Evolutionary conservation across 345 rosid species (phyloP).

Genomic region (Sisymbrium irio): DNA sequence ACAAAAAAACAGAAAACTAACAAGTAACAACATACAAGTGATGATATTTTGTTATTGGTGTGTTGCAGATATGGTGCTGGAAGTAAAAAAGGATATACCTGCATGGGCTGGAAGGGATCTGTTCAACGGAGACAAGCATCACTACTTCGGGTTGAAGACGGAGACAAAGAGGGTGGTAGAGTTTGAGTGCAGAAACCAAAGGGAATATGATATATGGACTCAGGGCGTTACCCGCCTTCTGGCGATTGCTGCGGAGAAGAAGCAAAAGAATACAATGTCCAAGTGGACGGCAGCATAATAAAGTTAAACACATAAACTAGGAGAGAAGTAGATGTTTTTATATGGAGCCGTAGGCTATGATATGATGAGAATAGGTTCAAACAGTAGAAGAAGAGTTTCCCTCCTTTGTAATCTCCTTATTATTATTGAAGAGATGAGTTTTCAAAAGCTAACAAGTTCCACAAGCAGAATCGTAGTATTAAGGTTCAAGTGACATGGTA

Average conservation of each 20-base stretch:
- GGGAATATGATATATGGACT: constrained; percentile 82
- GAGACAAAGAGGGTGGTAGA: constrained; percentile 62
- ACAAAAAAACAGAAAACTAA: background rate
- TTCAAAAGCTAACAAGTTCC: constrained; percentile 9
- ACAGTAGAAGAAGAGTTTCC: background rate
- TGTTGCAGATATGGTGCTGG: constrained; percentile 62
- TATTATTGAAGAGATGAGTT: constrained; percentile 9
- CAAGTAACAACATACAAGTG: background rate
- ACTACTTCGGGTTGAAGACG: constrained; percentile 80
- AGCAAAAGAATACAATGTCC: constrained; percentile 29
- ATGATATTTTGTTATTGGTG: background rate
- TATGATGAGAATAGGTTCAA: constrained; percentile 8
- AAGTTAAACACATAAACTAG: background rate
- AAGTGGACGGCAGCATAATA: constrained; percentile 23
- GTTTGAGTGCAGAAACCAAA: constrained; percentile 78
- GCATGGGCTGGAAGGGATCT: constrained; percentile 93
- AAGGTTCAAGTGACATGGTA: background rate
- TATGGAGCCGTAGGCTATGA: background rate
- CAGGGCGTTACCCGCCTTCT: constrained; percentile 70
- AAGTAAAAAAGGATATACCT: constrained; percentile 67
- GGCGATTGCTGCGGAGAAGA: constrained; percentile 49
- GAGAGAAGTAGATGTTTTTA: constrained; percentile 4
- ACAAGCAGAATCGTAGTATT: constrained; percentile 3
- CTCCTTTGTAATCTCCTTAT: constrained; percentile 1
- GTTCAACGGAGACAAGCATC: constrained; percentile 63